Evolutionary conservation across 2,329 filamentous ascomycete genomes (phyloP).

Genomic region (Cladophialophora immunda): DNA sequence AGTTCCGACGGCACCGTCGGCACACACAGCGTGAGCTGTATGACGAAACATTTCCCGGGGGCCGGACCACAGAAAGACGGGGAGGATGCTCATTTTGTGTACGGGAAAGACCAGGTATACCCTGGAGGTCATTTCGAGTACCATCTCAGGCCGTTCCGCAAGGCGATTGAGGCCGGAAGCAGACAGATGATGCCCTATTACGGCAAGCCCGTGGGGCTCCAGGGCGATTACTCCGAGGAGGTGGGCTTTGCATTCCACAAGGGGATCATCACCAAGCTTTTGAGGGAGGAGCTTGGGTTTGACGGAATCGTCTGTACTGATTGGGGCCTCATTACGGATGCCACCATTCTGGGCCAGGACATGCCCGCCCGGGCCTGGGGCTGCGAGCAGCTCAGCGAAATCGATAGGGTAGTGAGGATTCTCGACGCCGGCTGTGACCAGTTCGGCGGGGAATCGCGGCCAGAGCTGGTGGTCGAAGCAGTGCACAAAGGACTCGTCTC

Average conservation of each 20-base stretch:
- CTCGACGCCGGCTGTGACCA: slow-evolving; percentile 63
- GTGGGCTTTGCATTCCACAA: slow-evolving; percentile 62
- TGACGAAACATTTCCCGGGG: slow-evolving; percentile 65
- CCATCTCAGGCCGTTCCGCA: slow-evolving; percentile 30
- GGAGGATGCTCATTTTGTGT: slow-evolving; percentile 62
- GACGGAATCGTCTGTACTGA: slow-evolving; percentile 62
- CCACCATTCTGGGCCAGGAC: slow-evolving; percentile 47
- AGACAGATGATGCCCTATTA: slow-evolving; percentile 36
- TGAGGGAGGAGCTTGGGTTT: slow-evolving; percentile 59
- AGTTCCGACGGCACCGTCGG: no score
- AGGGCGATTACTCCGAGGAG: slow-evolving; percentile 22
- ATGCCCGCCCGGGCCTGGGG: slow-evolving; percentile 52
- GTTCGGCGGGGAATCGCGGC: slow-evolving; percentile 60
- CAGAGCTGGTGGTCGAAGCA: slow-evolving; percentile 53
- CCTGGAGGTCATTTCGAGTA: slow-evolving; percentile 60
- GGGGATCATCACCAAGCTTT: slow-evolving; percentile 59
- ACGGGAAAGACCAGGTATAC: slow-evolving; percentile 62
- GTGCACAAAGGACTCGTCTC: slow-evolving; percentile 44
- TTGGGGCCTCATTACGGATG: slow-evolving; percentile 63
- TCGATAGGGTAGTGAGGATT: slow-evolving; percentile 54
- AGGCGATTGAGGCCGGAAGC: slow-evolving; percentile 26
- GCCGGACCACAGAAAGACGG: slow-evolving; percentile 60
- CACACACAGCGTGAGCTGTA: slow-evolving; percentile 46
- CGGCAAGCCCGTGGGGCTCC: slow-evolving; percentile 19
- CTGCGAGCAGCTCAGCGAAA: slow-evolving; percentile 54